Conservation (phyloP, 257 asterid species). For the Nicotiana undulata region DNA sequence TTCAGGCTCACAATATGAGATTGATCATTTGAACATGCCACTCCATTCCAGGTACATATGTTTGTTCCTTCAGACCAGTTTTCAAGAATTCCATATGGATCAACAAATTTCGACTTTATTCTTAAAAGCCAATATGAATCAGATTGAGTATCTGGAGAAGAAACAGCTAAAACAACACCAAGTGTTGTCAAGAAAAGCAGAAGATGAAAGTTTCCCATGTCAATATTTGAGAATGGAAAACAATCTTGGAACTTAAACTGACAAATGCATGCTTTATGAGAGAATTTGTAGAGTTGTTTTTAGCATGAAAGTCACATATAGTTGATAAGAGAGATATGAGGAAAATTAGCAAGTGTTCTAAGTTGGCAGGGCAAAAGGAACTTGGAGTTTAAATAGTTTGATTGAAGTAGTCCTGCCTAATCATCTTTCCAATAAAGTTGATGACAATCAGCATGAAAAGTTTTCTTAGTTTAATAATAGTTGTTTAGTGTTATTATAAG, state of each 20-base stretch:
- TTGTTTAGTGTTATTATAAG: constrained; percentile 8
- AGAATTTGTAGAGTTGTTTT: background rate
- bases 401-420: constrained; percentile 17
- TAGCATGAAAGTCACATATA: background rate
- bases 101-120: constrained; percentile 54
- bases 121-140: constrained; percentile 47
- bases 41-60: constrained; percentile 70
- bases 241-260: background rate
- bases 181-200: constrained; percentile 34
- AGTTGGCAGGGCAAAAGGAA: constrained; percentile 3
- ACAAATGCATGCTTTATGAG: background rate
- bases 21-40: constrained; percentile 55
- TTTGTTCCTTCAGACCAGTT: constrained; percentile 52
- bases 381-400: constrained; percentile 42
- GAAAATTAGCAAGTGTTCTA: constrained; percentile 1
- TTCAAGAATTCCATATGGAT: constrained; percentile 47
- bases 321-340: constrained; percentile 9
- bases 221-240: constrained; percentile 3
- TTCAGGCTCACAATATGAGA: constrained; percentile 39
- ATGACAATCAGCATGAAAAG: constrained; percentile 14
- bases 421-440: constrained; percentile 20
- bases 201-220: constrained; percentile 38
- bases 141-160: constrained; percentile 25
- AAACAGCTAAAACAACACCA: constrained; percentile 18
- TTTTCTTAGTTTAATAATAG: constrained; percentile 10